Evolutionary conservation across 2,329 filamentous ascomycete species (phyloP), one percentile per base, ranked within the genome.

Genomic region (Ceratocystis lukuohia): DNA sequence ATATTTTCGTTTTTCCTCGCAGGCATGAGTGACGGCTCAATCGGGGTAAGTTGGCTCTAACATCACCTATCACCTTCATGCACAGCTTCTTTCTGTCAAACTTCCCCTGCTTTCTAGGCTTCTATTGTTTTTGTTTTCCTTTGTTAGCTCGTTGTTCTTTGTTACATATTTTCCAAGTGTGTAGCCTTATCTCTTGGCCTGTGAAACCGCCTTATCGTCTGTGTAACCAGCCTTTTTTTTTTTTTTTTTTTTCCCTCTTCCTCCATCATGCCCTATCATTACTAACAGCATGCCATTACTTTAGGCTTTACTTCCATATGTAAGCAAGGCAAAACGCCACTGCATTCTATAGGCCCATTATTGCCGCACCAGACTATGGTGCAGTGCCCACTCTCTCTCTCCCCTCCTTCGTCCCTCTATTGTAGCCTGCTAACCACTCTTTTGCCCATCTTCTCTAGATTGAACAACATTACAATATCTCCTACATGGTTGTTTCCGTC

Each of bases 21-120:
- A 77, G 87, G 87, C 5, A 80, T 86, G 76, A 88, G 87, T 70
- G 87, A 90, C 74, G 86, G 82, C 8, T 82, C 82, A 28, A 79
- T 84, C 57, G 86, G 86, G 53, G 83, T 84, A 76, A 73, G 79
- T 77, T 28, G 25, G 6, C 10, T 28, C 57, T 4, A 44, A 28
- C 22, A 20, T 37, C 22, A 4, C 37, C 53, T 28, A 20, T 41
- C 37, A 41, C 12, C 37, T 41, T 41, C 10, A 41, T 15, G 37
- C 37, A 15, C 10, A 41, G 3, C 3, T 41, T 41, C 37, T 41
- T 10, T 12, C 37, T 12, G 37, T 41, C 37, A 41, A 41, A 41
- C 37, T 41, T 41, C 10, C 12, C 37, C 37, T 41, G 3, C 3
- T 4, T 41, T 41, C 37, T 41, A 41, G 4, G 0, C 37, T 25